phyloP scores from a whole-genome alignment of 441 rosid species.

The Mallotus repandus region DNA sequence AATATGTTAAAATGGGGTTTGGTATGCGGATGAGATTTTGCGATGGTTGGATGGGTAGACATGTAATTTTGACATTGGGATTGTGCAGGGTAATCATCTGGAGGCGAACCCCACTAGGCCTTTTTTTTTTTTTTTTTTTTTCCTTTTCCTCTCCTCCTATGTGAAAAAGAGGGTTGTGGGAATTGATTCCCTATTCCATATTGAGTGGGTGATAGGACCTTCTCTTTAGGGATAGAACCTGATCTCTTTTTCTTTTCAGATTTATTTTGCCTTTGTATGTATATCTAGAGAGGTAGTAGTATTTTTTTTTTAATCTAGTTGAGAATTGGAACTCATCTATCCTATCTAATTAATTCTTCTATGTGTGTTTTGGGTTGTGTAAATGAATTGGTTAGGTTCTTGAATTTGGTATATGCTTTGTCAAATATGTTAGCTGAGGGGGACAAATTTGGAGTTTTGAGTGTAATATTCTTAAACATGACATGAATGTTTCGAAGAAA shows the following conservation, averaged over 20 bases:
- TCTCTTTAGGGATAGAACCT: slow-evolving; percentile 15
- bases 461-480: background rate
- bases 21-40: slow-evolving; percentile 42
- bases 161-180: slow-evolving; percentile 25
- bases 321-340: slow-evolving; percentile 5
- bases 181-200: slow-evolving; percentile 35
- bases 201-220: slow-evolving; percentile 19
- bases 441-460: background rate
- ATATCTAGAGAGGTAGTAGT: slow-evolving; percentile 40
- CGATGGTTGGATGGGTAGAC: slow-evolving; percentile 29
- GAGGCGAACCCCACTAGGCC: slow-evolving; percentile 34
- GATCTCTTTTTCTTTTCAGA: slow-evolving; percentile 21
- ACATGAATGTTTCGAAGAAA: background rate
- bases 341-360: background rate
- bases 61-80: slow-evolving; percentile 21
- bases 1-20: slow-evolving; percentile 10
- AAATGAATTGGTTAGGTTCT: background rate
- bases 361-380: too few species aligned
- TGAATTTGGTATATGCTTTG: background rate
- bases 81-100: slow-evolving; percentile 5
- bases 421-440: too few species aligned
- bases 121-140: slow-evolving; percentile 15
- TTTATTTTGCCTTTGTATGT: slow-evolving; percentile 28
- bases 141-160: slow-evolving; percentile 3
- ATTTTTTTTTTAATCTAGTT: slow-evolving; percentile 22